Base-by-base conservation (phyloP, 352 stramenopile genomes). In the Phytophthora sp. region DNA sequence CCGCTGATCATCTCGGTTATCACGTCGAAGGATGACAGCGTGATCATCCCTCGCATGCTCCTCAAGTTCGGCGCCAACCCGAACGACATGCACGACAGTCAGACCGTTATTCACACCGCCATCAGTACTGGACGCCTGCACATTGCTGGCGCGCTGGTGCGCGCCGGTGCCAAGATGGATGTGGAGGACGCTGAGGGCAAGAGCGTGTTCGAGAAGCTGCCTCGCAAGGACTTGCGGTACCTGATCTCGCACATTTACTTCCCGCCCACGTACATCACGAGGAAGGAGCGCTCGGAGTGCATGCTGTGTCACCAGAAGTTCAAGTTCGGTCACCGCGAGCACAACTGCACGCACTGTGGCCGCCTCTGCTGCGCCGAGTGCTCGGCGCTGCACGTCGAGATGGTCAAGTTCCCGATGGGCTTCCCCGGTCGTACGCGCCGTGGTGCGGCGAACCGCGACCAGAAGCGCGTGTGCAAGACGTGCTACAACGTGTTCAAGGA, bases 221-320 rank as follows among this genome's bases (percentile, higher is more conserved):
- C 84, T 66, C 85, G 84, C 32, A 84, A 87, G 58, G 84, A 84
- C 49, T 64, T 88, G 23, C 84, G 84, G 21, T 79, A 84, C 54
- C 59, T 95, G 26, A 73, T 95, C 41, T 81, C 77, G 44, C 87
- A 95, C 64, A 91, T 95, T 52, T 92, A 95, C 75, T 95, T 91
- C 69, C 87, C 87, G 17, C 87, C 87, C 20, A 95, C 87, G 45
- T 88, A 91, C 69, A 95, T 95, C 54, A 92, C 82, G 28, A 82
- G 88, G 58, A 95, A 95, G 60, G 87, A 95, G 64, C 84, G 87
- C 31, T 62, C 65, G 24, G 82, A 87, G 45, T 95, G 87, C 69
- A 95, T 95, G 87, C 51, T 95, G 35, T 95, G 87, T 73, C 70
- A 74, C 39, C 91, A 94, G 70, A 95, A 95, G 68, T 78, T 94